phyloP scores from a whole-genome alignment of 176 grass and related monocot species.

The Poa pratensis region DNA sequence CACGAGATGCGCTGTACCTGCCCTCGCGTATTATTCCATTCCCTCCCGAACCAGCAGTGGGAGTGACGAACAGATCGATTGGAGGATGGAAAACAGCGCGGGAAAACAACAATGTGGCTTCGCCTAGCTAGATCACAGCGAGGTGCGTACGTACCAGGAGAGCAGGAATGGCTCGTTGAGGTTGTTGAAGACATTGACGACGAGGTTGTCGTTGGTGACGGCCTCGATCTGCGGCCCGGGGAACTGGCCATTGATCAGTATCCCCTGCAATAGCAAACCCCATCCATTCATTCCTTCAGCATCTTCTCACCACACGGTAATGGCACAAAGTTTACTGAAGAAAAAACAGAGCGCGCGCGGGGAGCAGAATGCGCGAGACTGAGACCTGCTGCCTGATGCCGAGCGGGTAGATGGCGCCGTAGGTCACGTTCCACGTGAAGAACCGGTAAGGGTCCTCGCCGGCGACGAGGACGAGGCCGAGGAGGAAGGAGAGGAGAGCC shows the following conservation, averaged over 20 bases:
- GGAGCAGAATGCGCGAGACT: neutral
- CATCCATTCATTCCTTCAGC: neutral
- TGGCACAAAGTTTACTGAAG: neutral
- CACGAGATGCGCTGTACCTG: slow-evolving; percentile 35
- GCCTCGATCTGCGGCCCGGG: slow-evolving; percentile 94
- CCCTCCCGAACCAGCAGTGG: neutral
- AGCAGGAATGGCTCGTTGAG: slow-evolving; percentile 89
- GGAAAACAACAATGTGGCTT: neutral
- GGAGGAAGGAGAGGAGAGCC: neutral
- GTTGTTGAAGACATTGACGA: slow-evolving; percentile 92
- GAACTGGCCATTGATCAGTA: slow-evolving; percentile 89
- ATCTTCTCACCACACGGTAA: neutral
- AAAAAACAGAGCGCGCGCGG: neutral
- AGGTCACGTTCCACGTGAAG: slow-evolving; percentile 87
- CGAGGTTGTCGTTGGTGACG: slow-evolving; percentile 91
- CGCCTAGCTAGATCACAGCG: neutral
- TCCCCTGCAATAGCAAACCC: slow-evolving; percentile 55
- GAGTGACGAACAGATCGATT: neutral
- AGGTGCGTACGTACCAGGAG: slow-evolving; percentile 64
- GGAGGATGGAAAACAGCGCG: neutral
- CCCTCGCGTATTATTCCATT: neutral
- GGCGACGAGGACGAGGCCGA: slow-evolving; percentile 39
- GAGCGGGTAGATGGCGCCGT: slow-evolving; percentile 82
- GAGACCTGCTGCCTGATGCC: slow-evolving; percentile 91
- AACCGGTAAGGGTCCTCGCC: slow-evolving; percentile 90